These are phyloP conservation scores for Mortierella antarctica DNA, from an alignment of 192 early-diverging fungal genomes.

Conservation along the genomic window DNA sequence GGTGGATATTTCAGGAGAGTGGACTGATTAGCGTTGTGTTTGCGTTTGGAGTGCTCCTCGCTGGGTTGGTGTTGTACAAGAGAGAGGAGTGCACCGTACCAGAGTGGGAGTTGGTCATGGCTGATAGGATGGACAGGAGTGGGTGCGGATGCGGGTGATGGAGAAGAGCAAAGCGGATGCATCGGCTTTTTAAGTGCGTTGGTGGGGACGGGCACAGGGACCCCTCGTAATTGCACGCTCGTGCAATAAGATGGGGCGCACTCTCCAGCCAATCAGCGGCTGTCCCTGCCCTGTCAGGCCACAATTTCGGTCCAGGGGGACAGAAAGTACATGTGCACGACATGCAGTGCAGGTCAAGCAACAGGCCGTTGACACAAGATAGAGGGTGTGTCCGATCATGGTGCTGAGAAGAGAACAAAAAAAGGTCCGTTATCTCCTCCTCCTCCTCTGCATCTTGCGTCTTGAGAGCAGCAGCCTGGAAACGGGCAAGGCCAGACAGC, in stretches of 20 bases:
- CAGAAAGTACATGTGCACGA: no score
- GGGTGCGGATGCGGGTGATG: background rate
- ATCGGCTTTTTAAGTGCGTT: no score
- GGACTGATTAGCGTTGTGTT: background rate
- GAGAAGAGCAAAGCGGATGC: background rate
- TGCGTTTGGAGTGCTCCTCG: background rate
- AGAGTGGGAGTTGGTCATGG: constrained; percentile 37
- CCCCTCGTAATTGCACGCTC: background rate
- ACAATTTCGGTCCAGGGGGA: background rate
- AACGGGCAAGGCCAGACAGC: background rate
- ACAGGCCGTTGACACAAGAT: background rate
- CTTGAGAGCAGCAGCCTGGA: background rate
- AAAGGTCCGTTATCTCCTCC: background rate
- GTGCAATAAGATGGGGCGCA: background rate
- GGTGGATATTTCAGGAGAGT: background rate
- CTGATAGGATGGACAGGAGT: background rate
- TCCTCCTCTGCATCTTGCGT: background rate
- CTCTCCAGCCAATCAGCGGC: background rate
- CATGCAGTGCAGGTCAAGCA: no score
- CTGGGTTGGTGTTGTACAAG: background rate
- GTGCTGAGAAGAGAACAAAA: background rate
- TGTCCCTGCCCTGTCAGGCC: constrained; percentile 5
- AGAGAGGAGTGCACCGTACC: background rate
- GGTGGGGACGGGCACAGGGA: background rate
- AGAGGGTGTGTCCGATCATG: background rate